Percentiles rank a stretch among this genome's conserved stretches.
phyloP scores from a whole-genome alignment of 352 stramenopile genomes.

The Globisporangium splendens region DNA sequence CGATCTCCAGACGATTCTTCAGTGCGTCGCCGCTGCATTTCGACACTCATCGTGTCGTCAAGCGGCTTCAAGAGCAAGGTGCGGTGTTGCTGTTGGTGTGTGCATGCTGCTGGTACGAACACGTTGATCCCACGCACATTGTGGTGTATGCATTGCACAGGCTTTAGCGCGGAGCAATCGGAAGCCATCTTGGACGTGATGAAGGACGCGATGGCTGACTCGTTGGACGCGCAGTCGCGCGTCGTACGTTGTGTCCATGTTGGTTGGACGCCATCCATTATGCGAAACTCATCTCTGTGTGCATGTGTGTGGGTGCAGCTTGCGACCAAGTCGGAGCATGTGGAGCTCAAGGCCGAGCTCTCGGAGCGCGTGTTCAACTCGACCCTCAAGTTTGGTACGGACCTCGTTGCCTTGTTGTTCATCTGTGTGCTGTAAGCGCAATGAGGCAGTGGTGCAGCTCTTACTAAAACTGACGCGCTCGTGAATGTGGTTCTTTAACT shows the following conservation, averaged over 20 bases:
- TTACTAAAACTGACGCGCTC: no score
- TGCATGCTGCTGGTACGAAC: background rate
- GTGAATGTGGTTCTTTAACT: no score
- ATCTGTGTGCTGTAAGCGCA: no score
- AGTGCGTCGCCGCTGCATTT: constrained; percentile 21
- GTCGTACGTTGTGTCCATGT: constrained; percentile 35
- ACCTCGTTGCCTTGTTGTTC: background rate
- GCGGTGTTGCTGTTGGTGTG: no score
- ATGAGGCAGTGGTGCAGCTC: no score
- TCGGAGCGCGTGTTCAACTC: constrained; percentile 88
- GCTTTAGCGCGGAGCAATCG: constrained; percentile 60
- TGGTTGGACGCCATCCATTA: background rate
- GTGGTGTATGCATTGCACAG: constrained; percentile 24
- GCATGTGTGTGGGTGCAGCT: constrained; percentile 32
- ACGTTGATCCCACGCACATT: background rate
- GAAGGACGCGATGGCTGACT: constrained; percentile 79
- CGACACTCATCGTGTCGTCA: constrained; percentile 63
- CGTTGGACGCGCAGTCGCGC: constrained; percentile 61
- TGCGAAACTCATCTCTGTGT: background rate
- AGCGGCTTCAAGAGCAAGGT: constrained; percentile 74
- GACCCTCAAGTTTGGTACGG: constrained; percentile 85
- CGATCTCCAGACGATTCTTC: constrained; percentile 4
- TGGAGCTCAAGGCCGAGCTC: constrained; percentile 82
- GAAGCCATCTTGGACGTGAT: constrained; percentile 82
- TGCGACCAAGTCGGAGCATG: constrained; percentile 83